phyloP scores from a whole-genome alignment of 331 rosid species.

The Cydonia oblonga region DNA sequence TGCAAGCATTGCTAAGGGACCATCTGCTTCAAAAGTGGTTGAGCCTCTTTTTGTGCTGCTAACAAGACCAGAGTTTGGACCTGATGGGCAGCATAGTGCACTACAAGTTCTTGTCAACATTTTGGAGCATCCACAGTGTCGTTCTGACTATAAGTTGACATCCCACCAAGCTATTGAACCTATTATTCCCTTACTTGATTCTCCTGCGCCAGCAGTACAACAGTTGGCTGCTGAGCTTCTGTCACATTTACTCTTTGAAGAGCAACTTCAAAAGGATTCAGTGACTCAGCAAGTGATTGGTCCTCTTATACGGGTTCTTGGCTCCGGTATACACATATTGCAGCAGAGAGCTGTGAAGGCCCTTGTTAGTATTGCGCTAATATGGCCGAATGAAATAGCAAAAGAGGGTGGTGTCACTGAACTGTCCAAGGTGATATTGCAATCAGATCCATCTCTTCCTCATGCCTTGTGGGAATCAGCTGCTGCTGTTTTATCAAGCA shows the following conservation, averaged over 20 bases:
- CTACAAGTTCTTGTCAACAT: constrained; percentile 95
- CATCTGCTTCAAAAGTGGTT: constrained; percentile 81
- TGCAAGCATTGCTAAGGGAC: constrained; percentile 94
- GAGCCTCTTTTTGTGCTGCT: constrained; percentile 81
- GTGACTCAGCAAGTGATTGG: constrained; percentile 81
- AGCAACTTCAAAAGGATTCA: constrained; percentile 81
- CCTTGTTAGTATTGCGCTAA: constrained; percentile 75
- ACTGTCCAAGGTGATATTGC: constrained; percentile 84
- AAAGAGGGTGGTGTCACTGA: constrained; percentile 89
- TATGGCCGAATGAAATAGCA: constrained; percentile 97
- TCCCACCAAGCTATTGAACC: constrained; percentile 88
- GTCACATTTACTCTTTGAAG: constrained; percentile 85
- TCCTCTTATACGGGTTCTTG: constrained; percentile 79
- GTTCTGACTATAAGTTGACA: constrained; percentile 67
- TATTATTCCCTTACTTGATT: constrained; percentile 82
- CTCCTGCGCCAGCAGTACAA: constrained; percentile 86
- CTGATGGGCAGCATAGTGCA: constrained; percentile 94
- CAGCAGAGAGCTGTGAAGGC: constrained; percentile 99
- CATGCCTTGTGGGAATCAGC: constrained; percentile 97
- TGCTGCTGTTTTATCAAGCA: constrained; percentile 80
- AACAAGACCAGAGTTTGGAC: constrained; percentile 75
- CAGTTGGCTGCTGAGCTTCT: constrained; percentile 96
- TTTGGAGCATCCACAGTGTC: constrained; percentile 91
- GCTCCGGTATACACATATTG: constrained; percentile 83
- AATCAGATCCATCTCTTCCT: constrained; percentile 89